Percentiles rank a stretch among this genome's conserved stretches.
Conservation (phyloP, 2,329 filamentous ascomycete species). For the Penicillium sumatraense region DNA sequence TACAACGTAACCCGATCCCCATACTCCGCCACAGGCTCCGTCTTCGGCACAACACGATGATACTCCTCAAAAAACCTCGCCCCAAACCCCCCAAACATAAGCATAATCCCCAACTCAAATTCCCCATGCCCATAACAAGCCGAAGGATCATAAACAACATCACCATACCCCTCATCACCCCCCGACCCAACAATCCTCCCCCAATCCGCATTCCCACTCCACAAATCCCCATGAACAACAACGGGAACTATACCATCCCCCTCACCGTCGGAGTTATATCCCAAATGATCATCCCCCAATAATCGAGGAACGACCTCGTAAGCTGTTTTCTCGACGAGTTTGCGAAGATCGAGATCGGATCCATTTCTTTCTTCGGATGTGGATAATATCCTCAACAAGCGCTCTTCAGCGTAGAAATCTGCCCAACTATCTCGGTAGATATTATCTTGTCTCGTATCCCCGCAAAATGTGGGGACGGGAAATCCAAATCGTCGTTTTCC, state of each 20-base stretch:
- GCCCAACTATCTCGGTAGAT: conserved; percentile 74
- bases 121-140: conserved; percentile 85
- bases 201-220: conserved; percentile 79
- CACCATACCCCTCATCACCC: conserved; percentile 59
- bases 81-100: conserved; percentile 92
- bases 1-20: conserved; percentile 82
- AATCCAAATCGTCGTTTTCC: conserved; percentile 73
- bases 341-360: conserved; percentile 63
- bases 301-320: conserved; percentile 72
- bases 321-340: conserved; percentile 68
- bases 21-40: conserved; percentile 80
- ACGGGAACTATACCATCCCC: conserved; percentile 71
- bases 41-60: conserved; percentile 72
- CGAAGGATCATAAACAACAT: conserved; percentile 82
- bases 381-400: conserved; percentile 68
- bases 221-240: conserved; percentile 88
- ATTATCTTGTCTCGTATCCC: conserved; percentile 82
- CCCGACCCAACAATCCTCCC: conserved; percentile 62
- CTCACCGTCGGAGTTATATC: conserved; percentile 44
- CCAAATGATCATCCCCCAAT: conserved; percentile 70
- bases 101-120: conserved; percentile 92
- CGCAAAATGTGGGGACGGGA: conserved; percentile 82
- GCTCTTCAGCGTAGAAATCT: conserved; percentile 80
- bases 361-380: conserved; percentile 67
- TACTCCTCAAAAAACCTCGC: conserved; percentile 76